Evolutionary conservation across 495 filamentous ascomycete species (phyloP), one percentile per base, ranked within the genome.

Genomic region (Xylaria curta): DNA sequence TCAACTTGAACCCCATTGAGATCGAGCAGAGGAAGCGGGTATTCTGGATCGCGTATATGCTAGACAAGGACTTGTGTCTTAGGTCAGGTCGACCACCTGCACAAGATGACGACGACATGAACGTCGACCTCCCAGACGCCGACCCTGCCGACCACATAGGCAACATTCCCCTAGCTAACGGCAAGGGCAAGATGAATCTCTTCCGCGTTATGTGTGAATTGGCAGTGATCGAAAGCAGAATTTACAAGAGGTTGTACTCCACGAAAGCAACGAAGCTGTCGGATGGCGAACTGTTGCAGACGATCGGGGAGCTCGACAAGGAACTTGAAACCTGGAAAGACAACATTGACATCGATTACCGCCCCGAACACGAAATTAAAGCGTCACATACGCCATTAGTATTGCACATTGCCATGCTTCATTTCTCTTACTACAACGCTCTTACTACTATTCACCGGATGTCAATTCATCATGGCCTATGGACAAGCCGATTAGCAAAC

Each of bases 91-190:
- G 96, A 66, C 96, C 96, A 31, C 95, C 95, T 21, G 93, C 94
- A 17, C 97, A 98, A 78, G 95, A 98, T 77, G 96, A 98, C 76
- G 94, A 98, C 80, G 96, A 99, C 78, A 97, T 97, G 92, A 98
- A 97, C 78, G 96, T 98, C 36, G 95, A 98, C 49, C 86, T 98
- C 64, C 96, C 96, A 21, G 95, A 93, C 68, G 94, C 94, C 71
- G 91, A 98, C 73, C 97, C 96, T 0, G 87, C 86, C 8, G 96
- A 99, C 76, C 94, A 94, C 68, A 92, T 97, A 73, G 96, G 96
- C 54, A 97, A 97, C 75, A 95, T 99, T 64, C 93, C 95, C 13
- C 81, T 98, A 26, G 90, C 91, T 9, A 92, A 96, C 76, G 94
- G 94, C n/a, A 95, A 93, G 74, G 91, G 92, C 60, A 97, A 96